Base-by-base conservation (phyloP, 2,329 filamentous ascomycete genomes). In the Orbilia oligospora region DNA sequence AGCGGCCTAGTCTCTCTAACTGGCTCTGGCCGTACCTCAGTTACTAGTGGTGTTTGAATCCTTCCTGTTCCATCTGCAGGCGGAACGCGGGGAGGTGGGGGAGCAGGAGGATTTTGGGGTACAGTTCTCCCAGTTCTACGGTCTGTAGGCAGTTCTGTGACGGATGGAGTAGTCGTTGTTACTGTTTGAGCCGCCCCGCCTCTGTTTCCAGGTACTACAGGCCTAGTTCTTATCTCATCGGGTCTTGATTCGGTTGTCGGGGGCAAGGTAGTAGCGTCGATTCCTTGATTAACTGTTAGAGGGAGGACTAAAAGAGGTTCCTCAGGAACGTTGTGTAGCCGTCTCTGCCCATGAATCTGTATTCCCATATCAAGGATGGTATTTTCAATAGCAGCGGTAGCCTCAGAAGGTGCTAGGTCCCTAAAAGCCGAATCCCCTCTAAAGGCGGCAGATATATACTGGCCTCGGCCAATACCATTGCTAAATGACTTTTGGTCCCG, bases 341-440 rank as follows among this genome's bases (percentile, higher is more conserved):
- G 44, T 46, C n/a, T 20, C 8, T 16, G 44, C 5, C 1, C 16
- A 20, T 1, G 44, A 1, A 46, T 18, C 5, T 20, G 6, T 46
- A 69, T 48, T 6, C 38, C 36, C 66, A 69, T 58, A 6, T 1
- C 33, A 5, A 0, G 3, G 36, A 69, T 27, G 12, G 18, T 33
- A 2, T n/a, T 4, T 53, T 71, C 67, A 38, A 71, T 41, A 0
- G 33, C 20, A 2, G 5, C 10, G 6, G 24, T 24, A 1, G 67
- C 58, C 10, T 71, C 53, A 1, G 41, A 1, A 12, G 67, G 67
- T 9, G 10, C 44, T 20, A 38, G 38, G 16, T 44, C 67, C 9
- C 30, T 27, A 30, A 71, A 71, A 2, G 20, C 14, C 8, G 67
- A 51, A 0, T 61, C 27, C 1, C 67, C 67, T 44, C 67, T 51